Evolutionary conservation across 441 rosid species (phyloP).

Genomic region (Pelargonium fulgidum): DNA sequence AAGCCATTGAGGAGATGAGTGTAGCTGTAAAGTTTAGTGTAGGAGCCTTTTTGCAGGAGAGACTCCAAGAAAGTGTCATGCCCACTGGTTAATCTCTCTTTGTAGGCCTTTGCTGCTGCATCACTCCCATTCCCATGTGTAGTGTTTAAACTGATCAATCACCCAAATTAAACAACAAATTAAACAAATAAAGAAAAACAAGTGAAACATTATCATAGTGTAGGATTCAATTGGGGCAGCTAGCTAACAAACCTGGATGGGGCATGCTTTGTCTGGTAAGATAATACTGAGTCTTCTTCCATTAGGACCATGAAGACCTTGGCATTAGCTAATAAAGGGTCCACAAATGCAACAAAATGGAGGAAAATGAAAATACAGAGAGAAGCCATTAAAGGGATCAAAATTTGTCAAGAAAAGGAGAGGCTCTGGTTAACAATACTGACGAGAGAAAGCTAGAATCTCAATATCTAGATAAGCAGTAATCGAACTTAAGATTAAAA

Average conservation of each 20-base stretch:
- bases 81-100: conserved; percentile 22
- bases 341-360: conserved; percentile 11
- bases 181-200: neutral
- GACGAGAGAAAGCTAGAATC: neutral
- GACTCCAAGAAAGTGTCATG: conserved; percentile 40
- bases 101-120: conserved; percentile 22
- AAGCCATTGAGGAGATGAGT: conserved; percentile 47
- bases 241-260: conserved; percentile 18
- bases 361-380: conserved; percentile 12
- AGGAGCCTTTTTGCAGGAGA: conserved; percentile 29
- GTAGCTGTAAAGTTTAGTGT: conserved; percentile 46
- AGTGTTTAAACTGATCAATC: neutral
- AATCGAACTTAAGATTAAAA: neutral
- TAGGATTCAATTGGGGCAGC: neutral
- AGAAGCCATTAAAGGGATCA: conserved; percentile 20
- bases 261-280: conserved; percentile 23
- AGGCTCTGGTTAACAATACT: neutral
- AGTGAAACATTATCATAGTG: neutral
- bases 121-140: conserved; percentile 18
- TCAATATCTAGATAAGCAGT: neutral
- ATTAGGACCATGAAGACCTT: conserved; percentile 38
- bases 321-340: conserved; percentile 21
- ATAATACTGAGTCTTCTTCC: conserved; percentile 31
- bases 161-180: neutral
- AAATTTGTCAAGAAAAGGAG: neutral